Base-by-base conservation (phyloP, 345 rosid species). In the Citrus inodora region DNA sequence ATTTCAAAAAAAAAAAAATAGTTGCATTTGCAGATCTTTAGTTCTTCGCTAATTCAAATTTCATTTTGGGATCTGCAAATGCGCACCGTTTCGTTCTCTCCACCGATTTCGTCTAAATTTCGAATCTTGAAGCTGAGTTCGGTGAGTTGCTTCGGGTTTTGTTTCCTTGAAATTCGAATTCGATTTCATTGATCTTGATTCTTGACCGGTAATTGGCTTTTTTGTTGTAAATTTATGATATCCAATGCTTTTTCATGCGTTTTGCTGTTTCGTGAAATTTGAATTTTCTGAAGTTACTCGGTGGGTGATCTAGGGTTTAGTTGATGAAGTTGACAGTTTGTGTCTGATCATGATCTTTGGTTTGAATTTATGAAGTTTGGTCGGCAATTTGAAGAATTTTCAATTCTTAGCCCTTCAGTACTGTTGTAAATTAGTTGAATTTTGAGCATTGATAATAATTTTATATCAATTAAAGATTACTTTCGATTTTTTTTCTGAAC, bases 1-100 rank as follows among this genome's bases (percentile, higher is more conserved):
- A 13, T 22, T 75, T 33, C 19, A 16, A 28, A 40, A 17, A 16
- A 28, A 28, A 53, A 71, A 22, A 32, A 32, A 28, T 24, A 63
- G 71, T 73, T 73, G 74, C 58, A 73, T 81, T 83, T 80, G 75
- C 77, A 78, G 88, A 86, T 80, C 80, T 11, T 32, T 72, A 4
- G 27, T 28, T 71, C 22, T 55, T 75, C 78, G 56, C 56, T 51
- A 16, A 16, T 51, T 69, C 78, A 9, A 17, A 22, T 60, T 78
- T 53, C 37, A 19, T 16, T 71, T 33, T 27, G 84, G 83, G 85
- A 87, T 85, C 86, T 84, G 80, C 88, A 78, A 84, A 87, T 85
- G 90, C 82, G 65, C 73, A 13, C 67, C 82, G 25, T 81, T 28
- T 80, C 51, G 9, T 28, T 66, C 64, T 73, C 76, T 30, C 73